phyloP scores from a whole-genome alignment of 805 yeast species.

The Naumovozyma dairenensis region DNA sequence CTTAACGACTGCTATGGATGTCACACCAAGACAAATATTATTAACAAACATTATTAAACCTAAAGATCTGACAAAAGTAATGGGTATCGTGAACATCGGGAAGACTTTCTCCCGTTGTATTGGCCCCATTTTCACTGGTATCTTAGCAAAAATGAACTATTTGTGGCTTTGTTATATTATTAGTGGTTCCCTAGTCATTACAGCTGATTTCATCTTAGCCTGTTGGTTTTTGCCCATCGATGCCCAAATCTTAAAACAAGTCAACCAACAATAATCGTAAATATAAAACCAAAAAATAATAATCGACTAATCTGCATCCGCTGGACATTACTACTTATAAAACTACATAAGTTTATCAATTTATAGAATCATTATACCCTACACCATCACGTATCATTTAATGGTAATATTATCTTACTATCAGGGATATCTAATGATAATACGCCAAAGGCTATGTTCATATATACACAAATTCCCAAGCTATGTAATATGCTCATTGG shows the following conservation, averaged over 20 bases:
- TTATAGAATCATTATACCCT: no score
- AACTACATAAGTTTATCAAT: no score
- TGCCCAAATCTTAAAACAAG: slow-evolving; percentile 18
- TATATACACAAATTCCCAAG: no score
- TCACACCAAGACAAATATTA: slow-evolving; percentile 79
- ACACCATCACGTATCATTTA: no score
- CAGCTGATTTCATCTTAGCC: slow-evolving; percentile 29
- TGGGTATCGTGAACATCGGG: slow-evolving; percentile 81
- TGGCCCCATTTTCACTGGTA: slow-evolving; percentile 76
- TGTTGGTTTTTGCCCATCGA: slow-evolving; percentile 29
- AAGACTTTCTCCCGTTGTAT: slow-evolving; percentile 77
- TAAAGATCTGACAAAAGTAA: slow-evolving; percentile 58
- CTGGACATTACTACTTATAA: no score
- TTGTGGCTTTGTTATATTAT: slow-evolving; percentile 45
- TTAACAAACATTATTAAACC: slow-evolving; percentile 56
- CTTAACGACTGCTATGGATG: slow-evolving; percentile 74
- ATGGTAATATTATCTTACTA: no score
- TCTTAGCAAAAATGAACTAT: slow-evolving; percentile 43
- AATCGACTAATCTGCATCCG: no score
- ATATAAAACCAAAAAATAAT: no score
- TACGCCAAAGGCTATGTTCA: no score
- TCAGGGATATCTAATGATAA: no score
- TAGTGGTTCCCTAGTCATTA: slow-evolving; percentile 38
- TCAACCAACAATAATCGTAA: no score
- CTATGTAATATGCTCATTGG: no score